Conservation (phyloP, 768 basidiomycete species). For the Termitomyces sp. region DNA sequence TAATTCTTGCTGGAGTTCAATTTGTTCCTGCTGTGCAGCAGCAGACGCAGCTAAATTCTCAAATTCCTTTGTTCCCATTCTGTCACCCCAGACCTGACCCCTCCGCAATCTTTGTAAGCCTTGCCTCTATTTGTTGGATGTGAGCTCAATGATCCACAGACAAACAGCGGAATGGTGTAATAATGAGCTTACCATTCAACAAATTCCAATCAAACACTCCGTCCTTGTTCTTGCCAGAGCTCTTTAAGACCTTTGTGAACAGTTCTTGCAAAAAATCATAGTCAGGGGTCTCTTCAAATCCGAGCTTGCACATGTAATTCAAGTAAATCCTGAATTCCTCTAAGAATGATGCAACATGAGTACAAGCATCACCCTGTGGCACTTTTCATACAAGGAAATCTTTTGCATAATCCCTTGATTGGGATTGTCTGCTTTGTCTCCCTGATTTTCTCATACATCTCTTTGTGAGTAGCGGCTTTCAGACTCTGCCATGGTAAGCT, state of each 20-base stretch:
- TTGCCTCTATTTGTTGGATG: constrained; percentile 34
- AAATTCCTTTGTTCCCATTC: no score
- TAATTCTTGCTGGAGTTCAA: no score
- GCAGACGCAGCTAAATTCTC: no score
- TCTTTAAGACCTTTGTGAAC: constrained; percentile 92
- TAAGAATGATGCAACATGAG: constrained; percentile 27
- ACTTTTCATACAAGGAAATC: constrained; percentile 74
- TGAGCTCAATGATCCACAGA: constrained; percentile 3
- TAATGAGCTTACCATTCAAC: constrained; percentile 69
- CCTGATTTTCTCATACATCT: constrained; percentile 99
- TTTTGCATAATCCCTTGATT: constrained; percentile 90
- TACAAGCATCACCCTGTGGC: constrained; percentile 2
- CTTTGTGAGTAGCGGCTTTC: no score
- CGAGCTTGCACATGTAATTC: constrained; percentile 97
- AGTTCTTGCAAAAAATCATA: constrained; percentile 97
- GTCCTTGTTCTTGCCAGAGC: constrained; percentile 94
- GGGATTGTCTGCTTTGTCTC: constrained; percentile 99
- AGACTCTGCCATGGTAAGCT: constrained; percentile 99
- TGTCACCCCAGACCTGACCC: no score
- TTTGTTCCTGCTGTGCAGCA: no score
- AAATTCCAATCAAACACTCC: no score
- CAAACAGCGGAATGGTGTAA: neutral
- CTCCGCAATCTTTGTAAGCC: no score
- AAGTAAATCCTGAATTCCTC: constrained; percentile 99
- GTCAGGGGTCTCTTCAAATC: no score